Evolutionary conservation across 2,329 filamentous ascomycete genomes (phyloP).

Genomic region (Cryoendolithus antarcticus): DNA sequence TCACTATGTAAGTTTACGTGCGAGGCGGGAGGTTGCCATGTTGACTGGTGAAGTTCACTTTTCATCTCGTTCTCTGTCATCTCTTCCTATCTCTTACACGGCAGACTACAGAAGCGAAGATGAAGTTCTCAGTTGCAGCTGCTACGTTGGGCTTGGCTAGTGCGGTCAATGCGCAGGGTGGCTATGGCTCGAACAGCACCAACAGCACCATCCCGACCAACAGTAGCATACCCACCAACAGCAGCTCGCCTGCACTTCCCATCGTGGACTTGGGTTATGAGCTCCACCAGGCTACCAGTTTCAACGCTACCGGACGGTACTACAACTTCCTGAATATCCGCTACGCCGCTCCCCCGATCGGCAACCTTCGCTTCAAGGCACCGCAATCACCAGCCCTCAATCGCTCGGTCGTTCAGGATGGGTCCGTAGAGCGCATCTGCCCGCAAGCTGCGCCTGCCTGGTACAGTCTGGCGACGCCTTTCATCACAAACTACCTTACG

Average conservation of each 20-base stretch:
- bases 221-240: too few species aligned
- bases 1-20: too few species aligned
- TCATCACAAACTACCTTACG: constrained; percentile 20
- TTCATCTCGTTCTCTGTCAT: too few species aligned
- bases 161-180: too few species aligned
- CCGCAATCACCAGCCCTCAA: constrained; percentile 30
- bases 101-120: too few species aligned
- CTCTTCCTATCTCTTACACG: too few species aligned
- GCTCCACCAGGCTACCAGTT: constrained; percentile 34
- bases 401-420: constrained; percentile 33
- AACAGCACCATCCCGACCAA: constrained; percentile 3
- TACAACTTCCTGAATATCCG: constrained; percentile 48
- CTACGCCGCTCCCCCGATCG: constrained; percentile 42
- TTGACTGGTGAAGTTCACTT: too few species aligned
- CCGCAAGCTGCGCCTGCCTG: constrained; percentile 35
- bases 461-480: constrained; percentile 23
- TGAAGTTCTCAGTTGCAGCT: too few species aligned
- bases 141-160: too few species aligned
- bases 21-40: too few species aligned
- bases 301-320: constrained; percentile 24
- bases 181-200: background rate
- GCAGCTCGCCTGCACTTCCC: constrained; percentile 10
- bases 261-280: constrained; percentile 43
- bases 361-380: constrained; percentile 37
- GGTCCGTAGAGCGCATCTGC: constrained; percentile 31